These are phyloP conservation scores for Suhomyces vadensis DNA, from an alignment of 805 yeast genomes.

Conservation along the genomic window DNA sequence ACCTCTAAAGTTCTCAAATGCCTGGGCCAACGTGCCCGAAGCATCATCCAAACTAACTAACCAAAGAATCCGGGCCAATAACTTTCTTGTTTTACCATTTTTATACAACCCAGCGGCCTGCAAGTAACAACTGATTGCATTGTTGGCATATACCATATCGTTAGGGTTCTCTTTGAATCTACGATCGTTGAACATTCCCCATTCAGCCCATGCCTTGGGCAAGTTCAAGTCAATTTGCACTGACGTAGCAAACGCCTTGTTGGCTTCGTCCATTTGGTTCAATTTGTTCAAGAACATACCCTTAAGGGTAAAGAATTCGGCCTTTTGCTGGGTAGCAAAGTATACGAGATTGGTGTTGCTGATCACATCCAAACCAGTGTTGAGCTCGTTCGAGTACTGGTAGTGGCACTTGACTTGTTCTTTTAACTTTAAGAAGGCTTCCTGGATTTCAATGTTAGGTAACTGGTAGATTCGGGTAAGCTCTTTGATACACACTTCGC, in stretches of 20 bases:
- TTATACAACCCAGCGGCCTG: conserved; percentile 98
- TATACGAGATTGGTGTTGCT: conserved; percentile 94
- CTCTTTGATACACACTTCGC: conserved; percentile 93
- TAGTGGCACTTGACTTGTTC: conserved; percentile 98
- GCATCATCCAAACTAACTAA: conserved; percentile 87
- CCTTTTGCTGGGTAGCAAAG: conserved; percentile 96
- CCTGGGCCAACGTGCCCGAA: conserved; percentile 74
- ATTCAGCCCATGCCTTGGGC: conserved; percentile 99
- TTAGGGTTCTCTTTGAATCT: conserved; percentile 80
- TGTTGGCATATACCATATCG: conserved; percentile 82
- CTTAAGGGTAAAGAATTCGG: conserved; percentile 94
- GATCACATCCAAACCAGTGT: conserved; percentile 95
- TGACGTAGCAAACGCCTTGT: conserved; percentile 96
- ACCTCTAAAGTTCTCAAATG: conserved; percentile 89
- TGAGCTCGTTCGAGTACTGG: conserved; percentile 84
- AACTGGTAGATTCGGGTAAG: conserved; percentile 89
- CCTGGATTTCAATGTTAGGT: conserved; percentile 98
- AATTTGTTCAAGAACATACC: conserved; percentile 96
- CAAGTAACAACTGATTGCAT: conserved; percentile 91
- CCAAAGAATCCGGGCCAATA: conserved; percentile 91
- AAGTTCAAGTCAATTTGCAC: conserved; percentile 92
- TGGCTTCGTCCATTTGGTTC: conserved; percentile 90
- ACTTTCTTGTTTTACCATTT: conserved; percentile 83
- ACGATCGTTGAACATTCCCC: conserved; percentile 95
- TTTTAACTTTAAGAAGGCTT: conserved; percentile 90